Evolutionary conservation across 306 rosid genomes (phyloP).

Genomic region (Vigna mungo): DNA sequence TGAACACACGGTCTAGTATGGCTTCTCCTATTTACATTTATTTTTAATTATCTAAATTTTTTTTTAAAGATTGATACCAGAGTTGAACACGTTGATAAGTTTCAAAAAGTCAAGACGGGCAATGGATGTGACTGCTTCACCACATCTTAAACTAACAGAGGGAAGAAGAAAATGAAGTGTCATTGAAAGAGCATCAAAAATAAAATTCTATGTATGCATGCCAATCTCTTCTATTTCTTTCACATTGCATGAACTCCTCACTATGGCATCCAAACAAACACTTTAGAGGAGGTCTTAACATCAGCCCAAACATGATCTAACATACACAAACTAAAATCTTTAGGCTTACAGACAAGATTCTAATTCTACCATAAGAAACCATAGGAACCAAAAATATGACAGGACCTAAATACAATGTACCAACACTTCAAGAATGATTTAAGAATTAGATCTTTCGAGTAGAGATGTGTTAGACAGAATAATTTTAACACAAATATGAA

Average conservation of each 20-base stretch:
- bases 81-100: neutral
- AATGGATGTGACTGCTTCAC: neutral
- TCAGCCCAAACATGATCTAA: neutral
- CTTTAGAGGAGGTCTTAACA: no score
- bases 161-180: conserved; percentile 14
- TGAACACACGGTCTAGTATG: neutral
- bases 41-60: neutral
- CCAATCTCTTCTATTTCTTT: conserved; percentile 22
- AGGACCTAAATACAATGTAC: no score
- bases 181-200: neutral
- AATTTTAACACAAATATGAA: no score
- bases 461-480: no score
- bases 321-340: neutral
- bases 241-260: neutral
- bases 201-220: conserved; percentile 16
- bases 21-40: neutral
- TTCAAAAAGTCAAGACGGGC: conserved; percentile 1
- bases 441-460: no score
- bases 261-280: no score
- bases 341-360: neutral
- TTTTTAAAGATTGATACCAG: neutral
- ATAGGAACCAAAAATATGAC: no score
- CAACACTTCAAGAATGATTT: no score
- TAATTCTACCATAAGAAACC: no score
- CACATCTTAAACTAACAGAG: neutral